Evolutionary conservation across 1,284 basidiomycete species (phyloP), one percentile per base, ranked within the genome.

Genomic region (Tilletia caries): DNA sequence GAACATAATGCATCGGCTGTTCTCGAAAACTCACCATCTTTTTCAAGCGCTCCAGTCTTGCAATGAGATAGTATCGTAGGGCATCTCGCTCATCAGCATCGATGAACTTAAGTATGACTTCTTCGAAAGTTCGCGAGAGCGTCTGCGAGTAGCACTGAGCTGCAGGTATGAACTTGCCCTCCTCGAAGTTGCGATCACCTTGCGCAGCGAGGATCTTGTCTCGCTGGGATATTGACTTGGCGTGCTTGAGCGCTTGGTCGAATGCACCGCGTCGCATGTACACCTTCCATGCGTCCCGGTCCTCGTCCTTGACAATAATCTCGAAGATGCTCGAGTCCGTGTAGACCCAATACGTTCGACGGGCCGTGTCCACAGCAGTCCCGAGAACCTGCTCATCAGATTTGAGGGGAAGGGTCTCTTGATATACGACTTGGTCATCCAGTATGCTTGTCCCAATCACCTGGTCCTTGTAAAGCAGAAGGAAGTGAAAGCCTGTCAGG

Each of bases 331-430:
- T 91, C 70, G 90, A 88, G 75, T 93, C 89, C 0, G 95, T 95
- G 82, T 92, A 96, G 1, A 96, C 88, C 96, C 96, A 99, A 78
- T 91, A 95, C 3, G 95, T 98, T 80, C 89, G 89, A 8, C 92
- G 89, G 3, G 92, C 88, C 8, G 91, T 90, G 83, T 99, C 96
- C 54, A 79, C 70, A n/a, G 77, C 72, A 6, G 74, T 73, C 13
- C 78, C 79, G 13, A 80, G 72, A 44, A 81, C 76, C 29, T 74
- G 62, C 52, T 83, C 81, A 37, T 75, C 68, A 0, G 75, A 25
- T 48, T 73, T 72, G 46, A 82, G 74, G 2, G 76, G 78, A 4
- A 82, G 71, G 2, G 71, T 58, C 78, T 97, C 94, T 76, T 96
- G 91, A 81, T 92, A 96, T 3, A 91, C 89, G 27, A 91, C 84